Base-by-base conservation (phyloP, 148 eudicot genomes). In the Persicaria maculosa region DNA sequence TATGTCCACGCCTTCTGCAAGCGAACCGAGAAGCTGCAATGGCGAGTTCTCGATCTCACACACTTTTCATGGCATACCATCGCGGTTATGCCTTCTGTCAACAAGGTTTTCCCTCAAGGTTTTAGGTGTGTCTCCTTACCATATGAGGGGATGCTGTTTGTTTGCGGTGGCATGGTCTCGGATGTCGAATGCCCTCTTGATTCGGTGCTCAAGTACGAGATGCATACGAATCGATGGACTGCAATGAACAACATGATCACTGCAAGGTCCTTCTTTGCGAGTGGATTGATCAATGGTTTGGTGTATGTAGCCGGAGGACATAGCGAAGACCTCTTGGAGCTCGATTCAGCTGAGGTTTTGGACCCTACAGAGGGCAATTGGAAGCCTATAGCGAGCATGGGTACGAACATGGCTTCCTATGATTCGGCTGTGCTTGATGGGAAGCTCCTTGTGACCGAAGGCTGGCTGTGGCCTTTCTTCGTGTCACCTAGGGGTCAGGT, bases 381-480 rank as follows among this genome's bases (percentile, higher is more conserved):
- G 99, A 69, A 57, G 45, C 81, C 85, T 6, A 81, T 95, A 61
- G 81, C 97, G 25, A 83, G 59, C 55, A 95, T 95, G 99, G 87
- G 85, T 10, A 82, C 92, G 1, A 84, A 79, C 79, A 92, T 95
- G 99, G 85, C 99, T 7, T 85, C 92, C 4, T 92, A 92, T 80
- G 97, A 95, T 75, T 70, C 97, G 2, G 97, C 96, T 2, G 97
- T 95, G 74, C 84, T 95, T 8, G 73, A 90, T 58, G 97, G 99
- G 44, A 92, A 92, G 81, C 89, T 95, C 74, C 83, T 92, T 22
- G 90, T 92, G 50, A 95, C 97, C 1, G 99, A 95, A 80, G 99
- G 99, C 4, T 95, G 97, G 99, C 84, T 89, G 83, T 95, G 99
- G 99, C 99, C 99, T 4, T 95, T 95, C 80, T 92, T 83, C 81